Conservation (phyloP, 1,284 basidiomycete genomes). For the Stereum hirsutum region DNA sequence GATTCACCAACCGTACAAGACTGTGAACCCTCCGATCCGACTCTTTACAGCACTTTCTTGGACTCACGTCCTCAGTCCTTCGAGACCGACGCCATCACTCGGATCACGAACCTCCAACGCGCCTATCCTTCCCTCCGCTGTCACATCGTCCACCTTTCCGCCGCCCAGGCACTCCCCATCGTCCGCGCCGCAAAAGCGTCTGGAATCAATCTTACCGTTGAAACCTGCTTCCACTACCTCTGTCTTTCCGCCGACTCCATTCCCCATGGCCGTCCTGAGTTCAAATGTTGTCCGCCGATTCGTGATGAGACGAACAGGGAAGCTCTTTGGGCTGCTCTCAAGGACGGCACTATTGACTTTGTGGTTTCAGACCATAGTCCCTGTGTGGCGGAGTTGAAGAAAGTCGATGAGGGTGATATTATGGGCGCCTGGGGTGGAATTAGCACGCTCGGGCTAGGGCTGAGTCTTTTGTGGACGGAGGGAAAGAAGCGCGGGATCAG, state of each 20-base stretch:
- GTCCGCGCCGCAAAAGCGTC: conserved; percentile 60
- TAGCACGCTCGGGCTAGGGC: conserved; percentile 78
- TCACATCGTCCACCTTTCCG: conserved; percentile 91
- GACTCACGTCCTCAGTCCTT: conserved; percentile 70
- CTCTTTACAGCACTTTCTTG: conserved; percentile 74
- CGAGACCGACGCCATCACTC: conserved; percentile 70
- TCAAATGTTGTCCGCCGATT: conserved; percentile 96
- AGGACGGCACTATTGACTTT: conserved; percentile 77
- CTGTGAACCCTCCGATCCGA: conserved; percentile 28
- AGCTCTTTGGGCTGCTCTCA: conserved; percentile 70
- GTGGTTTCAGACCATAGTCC: conserved; percentile 94
- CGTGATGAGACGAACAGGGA: conserved; percentile 66
- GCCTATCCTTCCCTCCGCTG: conserved; percentile 64
- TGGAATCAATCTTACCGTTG: conserved; percentile 71
- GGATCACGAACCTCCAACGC: conserved; percentile 60
- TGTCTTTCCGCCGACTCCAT: conserved; percentile 56
- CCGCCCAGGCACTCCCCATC: conserved; percentile 68
- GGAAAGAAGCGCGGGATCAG: conserved; percentile 46
- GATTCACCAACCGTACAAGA: conserved; percentile 13
- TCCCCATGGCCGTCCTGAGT: conserved; percentile 67
- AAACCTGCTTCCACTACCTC: conserved; percentile 95
- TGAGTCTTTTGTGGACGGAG: conserved; percentile 84
- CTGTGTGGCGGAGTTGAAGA: conserved; percentile 77
- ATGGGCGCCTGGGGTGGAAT: conserved; percentile 93
- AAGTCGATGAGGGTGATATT: conserved; percentile 68